A percentile compares a stretch with the other conserved stretches of the same genome.
phyloP scores from a whole-genome alignment of 179 eudicot species.

The Camellia oleifera region DNA sequence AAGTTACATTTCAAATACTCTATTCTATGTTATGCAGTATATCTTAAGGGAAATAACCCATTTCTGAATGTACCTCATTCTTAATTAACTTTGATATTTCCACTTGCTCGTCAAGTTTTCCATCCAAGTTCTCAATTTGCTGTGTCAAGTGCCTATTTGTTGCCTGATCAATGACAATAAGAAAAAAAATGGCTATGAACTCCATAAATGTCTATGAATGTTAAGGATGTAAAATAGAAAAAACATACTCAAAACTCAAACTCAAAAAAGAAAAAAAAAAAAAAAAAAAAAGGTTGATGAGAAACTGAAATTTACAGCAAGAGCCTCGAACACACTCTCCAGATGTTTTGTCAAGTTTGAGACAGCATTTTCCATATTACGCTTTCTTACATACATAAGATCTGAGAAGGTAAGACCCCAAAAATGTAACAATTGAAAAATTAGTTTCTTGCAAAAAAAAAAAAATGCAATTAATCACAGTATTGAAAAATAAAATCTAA shows the following conservation, averaged over 20 bases:
- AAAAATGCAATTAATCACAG: not conserved
- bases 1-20: not conserved
- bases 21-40: not conserved
- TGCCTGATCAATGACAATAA: slow-evolving; percentile 41
- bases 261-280: not conserved
- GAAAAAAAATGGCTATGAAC: not conserved
- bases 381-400: slow-evolving; percentile 92
- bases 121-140: slow-evolving; percentile 79
- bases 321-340: slow-evolving; percentile 61
- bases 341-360: slow-evolving; percentile 76
- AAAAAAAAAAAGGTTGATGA: slow-evolving; percentile 6
- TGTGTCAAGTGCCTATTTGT: slow-evolving; percentile 85
- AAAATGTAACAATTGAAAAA: not conserved
- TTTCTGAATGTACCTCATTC: slow-evolving; percentile 47
- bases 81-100: slow-evolving; percentile 64
- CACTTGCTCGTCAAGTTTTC: slow-evolving; percentile 79
- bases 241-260: not conserved
- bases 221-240: not conserved
- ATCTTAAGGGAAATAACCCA: not conserved
- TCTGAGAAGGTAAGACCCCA: slow-evolving; percentile 85
- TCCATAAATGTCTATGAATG: not conserved
- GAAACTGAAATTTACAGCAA: slow-evolving; percentile 56
- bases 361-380: slow-evolving; percentile 78
- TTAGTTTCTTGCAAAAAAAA: not conserved
- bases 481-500: not conserved